Evolutionary conservation across 2,329 filamentous ascomycete genomes (phyloP), one percentile per base, ranked within the genome.

Genomic region (Colletotrichum sp.): DNA sequence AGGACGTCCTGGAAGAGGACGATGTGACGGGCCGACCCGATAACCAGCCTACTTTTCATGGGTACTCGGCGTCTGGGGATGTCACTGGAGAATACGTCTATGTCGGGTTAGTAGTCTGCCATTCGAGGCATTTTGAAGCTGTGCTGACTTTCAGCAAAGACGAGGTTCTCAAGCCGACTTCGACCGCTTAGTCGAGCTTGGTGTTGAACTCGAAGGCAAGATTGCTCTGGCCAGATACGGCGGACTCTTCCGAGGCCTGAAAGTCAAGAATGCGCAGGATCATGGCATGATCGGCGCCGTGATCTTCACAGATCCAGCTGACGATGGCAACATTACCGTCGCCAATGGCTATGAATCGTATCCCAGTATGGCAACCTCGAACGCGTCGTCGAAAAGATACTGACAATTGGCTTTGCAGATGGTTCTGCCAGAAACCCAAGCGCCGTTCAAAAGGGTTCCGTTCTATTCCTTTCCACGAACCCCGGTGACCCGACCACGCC

Each of bases 251-350:
- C 90, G 95, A 52, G 95, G 95, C 0, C 85, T 98, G 61, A 98
- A 97, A 82, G 92, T 97, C 65, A 96, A 96, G 85, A 92, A 95
- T 71, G 95, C 95, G 1, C 93, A 96, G 81, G 94, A 95, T 78
- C 86, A 95, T 15, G 94, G 94, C 24, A 94, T 94, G 89, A 86
- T 95, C 48, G 94, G 94, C 4, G 89, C 90, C 1, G 85, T 96
- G 30, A 90, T 96, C 48, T 96, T 94, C 83, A 91, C 88, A 9
- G 94, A 96, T 81, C 94, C 94, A 2, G 93, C 92, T 32, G 93
- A 95, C 78, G 94, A 96, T 82, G 94, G 94, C 4, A 88, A 93
- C 10, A 87, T 95, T 26, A 96, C 94, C 0, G 93, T 94, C 61
- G 90, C 92, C 75, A 95, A 96, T 78, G 95, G 94, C 2, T 90